Evolutionary conservation across 2,329 filamentous ascomycete genomes (phyloP).

Genomic region (Colletotrichum sp.): DNA sequence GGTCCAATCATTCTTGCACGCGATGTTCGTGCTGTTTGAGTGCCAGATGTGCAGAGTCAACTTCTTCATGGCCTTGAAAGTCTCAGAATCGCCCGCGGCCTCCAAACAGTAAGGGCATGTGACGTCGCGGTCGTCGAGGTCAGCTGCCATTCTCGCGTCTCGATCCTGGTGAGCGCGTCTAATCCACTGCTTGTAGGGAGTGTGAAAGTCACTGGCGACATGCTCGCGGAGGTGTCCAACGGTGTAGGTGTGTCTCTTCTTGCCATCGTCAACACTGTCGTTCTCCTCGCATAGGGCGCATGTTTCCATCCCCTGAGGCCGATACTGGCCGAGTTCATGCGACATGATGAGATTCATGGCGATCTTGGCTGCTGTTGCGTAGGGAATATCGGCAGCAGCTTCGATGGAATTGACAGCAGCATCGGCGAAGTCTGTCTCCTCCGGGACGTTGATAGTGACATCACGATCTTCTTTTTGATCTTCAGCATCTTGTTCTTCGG

Average conservation of each 20-base stretch:
- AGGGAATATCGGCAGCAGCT: background rate
- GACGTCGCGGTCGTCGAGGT: fast-evolving
- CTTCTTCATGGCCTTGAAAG: background rate
- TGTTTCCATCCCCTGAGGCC: background rate
- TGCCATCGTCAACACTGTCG: background rate
- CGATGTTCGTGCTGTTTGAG: background rate
- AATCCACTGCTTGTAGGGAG: background rate
- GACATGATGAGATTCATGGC: background rate
- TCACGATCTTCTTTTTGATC: no score
- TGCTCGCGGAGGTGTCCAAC: background rate
- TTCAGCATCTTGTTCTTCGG: background rate
- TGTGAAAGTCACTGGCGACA: background rate
- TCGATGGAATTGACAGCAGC: no score
- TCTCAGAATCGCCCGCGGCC: background rate
- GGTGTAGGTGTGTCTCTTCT: background rate
- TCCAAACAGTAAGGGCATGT: background rate
- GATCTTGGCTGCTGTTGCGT: background rate
- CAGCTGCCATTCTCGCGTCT: background rate
- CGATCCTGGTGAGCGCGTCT: background rate
- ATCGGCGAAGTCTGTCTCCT: no score
- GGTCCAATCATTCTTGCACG: background rate
- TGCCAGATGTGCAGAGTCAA: background rate
- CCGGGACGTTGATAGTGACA: no score
- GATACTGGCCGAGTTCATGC: background rate
- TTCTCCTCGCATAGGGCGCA: background rate